Conservation (phyloP, 2,329 filamentous ascomycete genomes). For the Rutstroemia sydowiana region DNA sequence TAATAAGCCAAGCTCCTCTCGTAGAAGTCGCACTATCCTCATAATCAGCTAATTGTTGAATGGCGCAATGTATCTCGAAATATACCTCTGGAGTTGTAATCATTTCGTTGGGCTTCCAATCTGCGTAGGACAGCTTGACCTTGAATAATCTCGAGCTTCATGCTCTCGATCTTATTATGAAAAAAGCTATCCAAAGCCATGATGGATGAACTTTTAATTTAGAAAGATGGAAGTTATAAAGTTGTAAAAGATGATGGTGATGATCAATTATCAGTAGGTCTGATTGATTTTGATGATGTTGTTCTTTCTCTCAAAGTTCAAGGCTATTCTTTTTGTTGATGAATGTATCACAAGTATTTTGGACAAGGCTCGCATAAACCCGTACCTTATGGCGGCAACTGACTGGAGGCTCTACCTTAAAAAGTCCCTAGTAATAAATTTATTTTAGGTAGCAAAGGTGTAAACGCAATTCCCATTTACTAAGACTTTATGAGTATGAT, state of each 20-base stretch:
- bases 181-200: slow-evolving; percentile 99
- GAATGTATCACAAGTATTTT: slow-evolving; percentile 3
- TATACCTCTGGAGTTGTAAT: slow-evolving; percentile 83
- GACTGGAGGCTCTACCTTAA: too few relatives aligned
- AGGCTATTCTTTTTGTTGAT: slow-evolving; percentile 10
- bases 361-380: too few relatives aligned
- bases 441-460: too few relatives aligned
- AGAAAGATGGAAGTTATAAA: neutral
- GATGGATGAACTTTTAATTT: slow-evolving; percentile 36
- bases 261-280: neutral
- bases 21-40: slow-evolving; percentile 66
- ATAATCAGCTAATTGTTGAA: slow-evolving; percentile 16
- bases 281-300: neutral
- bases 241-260: neutral
- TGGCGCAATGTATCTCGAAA: neutral
- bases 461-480: too few relatives aligned
- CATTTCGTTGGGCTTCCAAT: slow-evolving; percentile 95
- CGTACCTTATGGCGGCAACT: too few relatives aligned
- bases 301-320: slow-evolving; percentile 1
- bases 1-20: slow-evolving; percentile 90
- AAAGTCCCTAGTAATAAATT: too few relatives aligned
- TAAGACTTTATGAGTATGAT: too few relatives aligned
- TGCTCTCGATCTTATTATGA: slow-evolving; percentile 99
- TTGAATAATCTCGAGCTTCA: slow-evolving; percentile 99
- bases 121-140: slow-evolving; percentile 91